Evolutionary conservation across 2,329 filamentous ascomycete genomes (phyloP).

Genomic region (Ceratocystis cacaofunesta): DNA sequence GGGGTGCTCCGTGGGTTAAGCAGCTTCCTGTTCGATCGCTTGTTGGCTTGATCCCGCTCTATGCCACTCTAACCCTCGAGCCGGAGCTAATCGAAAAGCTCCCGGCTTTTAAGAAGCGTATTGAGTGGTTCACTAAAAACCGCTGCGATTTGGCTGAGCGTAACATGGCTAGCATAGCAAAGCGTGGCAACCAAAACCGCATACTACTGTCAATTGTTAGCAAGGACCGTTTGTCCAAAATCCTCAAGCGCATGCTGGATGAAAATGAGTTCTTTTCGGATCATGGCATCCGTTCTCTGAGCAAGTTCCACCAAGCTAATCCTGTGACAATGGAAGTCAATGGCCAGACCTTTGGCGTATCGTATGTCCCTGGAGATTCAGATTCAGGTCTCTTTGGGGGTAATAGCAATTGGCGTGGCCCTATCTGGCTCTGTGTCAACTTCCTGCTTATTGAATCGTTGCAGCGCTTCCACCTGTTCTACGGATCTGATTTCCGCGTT

Average conservation of each 20-base stretch:
- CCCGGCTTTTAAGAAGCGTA: conserved; percentile 78
- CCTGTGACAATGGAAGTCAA: conserved; percentile 95
- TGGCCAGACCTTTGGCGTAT: conserved; percentile 72
- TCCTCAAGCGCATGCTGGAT: conserved; percentile 81
- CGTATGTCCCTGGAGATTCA: conserved; percentile 88
- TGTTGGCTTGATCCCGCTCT: conserved; percentile 85
- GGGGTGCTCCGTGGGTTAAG: conserved; percentile 84
- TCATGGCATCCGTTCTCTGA: conserved; percentile 81
- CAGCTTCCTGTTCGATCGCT: conserved; percentile 85
- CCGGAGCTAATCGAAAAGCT: conserved; percentile 86
- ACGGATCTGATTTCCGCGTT: conserved; percentile 73
- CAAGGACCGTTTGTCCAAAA: conserved; percentile 80
- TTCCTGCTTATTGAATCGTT: conserved; percentile 87
- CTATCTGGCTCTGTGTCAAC: conserved; percentile 93
- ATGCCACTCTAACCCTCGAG: conserved; percentile 81
- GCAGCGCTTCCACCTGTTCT: conserved; percentile 93
- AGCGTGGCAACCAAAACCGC: conserved; percentile 77
- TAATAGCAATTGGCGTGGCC: conserved; percentile 95
- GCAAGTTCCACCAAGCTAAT: conserved; percentile 77
- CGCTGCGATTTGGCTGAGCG: conserved; percentile 73
- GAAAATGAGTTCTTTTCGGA: conserved; percentile 86
- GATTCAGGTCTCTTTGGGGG: conserved; percentile 90
- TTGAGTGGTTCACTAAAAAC: conserved; percentile 91
- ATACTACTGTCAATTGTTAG: conserved; percentile 81
- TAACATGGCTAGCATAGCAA: conserved; percentile 86